These are phyloP conservation scores for Phytophthora boehmeriae DNA, from an alignment of 352 stramenopile genomes.

Conservation along the genomic window DNA sequence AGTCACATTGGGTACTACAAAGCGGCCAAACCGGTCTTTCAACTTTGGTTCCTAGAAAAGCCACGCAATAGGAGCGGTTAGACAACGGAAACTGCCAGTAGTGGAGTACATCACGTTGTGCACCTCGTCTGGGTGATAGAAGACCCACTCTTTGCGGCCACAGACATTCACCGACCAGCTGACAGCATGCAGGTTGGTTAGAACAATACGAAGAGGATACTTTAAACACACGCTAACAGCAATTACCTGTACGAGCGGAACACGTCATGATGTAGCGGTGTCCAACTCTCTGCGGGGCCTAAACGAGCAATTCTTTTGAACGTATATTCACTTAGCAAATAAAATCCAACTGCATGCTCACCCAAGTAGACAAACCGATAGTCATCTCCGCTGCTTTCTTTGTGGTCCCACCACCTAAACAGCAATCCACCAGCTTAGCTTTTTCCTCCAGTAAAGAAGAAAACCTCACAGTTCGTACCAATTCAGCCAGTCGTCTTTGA, in stretches of 20 bases:
- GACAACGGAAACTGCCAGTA: background rate
- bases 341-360: slow-evolving; percentile 14
- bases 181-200: background rate
- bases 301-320: slow-evolving; percentile 1
- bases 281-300: slow-evolving; percentile 90
- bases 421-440: background rate
- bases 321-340: background rate
- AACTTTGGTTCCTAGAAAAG: slow-evolving; percentile 68
- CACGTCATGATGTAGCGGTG: slow-evolving; percentile 96
- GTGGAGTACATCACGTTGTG: slow-evolving; percentile 2
- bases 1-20: slow-evolving; percentile 59
- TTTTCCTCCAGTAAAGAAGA: background rate
- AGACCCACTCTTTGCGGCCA: slow-evolving; percentile 94
- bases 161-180: slow-evolving; percentile 97
- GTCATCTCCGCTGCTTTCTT: slow-evolving; percentile 72
- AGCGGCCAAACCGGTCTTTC: slow-evolving; percentile 73
- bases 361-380: slow-evolving; percentile 98
- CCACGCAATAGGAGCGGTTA: background rate
- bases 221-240: background rate
- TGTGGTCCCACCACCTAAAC: slow-evolving; percentile 78
- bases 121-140: slow-evolving; percentile 85
- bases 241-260: slow-evolving; percentile 93
- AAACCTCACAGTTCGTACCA: slow-evolving; percentile 48
- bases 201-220: background rate
- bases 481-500: slow-evolving; percentile 93